Conservation (phyloP, 176 grass and related monocot genomes). For the Miscanthus lutarioriparius region DNA sequence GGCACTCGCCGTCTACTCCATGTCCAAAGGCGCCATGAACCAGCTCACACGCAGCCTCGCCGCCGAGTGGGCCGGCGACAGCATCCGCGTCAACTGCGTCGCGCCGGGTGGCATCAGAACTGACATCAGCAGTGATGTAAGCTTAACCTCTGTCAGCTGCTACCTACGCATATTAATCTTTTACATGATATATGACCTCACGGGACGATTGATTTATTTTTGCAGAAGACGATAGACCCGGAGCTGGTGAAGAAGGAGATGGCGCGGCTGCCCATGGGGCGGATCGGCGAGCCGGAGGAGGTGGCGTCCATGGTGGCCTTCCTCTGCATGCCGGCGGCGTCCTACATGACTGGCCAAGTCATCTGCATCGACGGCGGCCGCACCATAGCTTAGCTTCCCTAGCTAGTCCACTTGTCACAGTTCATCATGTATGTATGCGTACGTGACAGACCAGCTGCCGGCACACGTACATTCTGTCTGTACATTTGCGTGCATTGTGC, state of each 20-base stretch:
- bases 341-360: conserved; percentile 47
- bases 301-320: conserved; percentile 38
- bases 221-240: conserved; percentile 23
- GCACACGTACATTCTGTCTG: not conserved
- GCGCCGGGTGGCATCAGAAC: conserved; percentile 32
- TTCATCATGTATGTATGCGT: not conserved
- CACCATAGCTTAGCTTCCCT: not conserved
- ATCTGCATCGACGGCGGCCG: conserved; percentile 46
- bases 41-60: conserved; percentile 42
- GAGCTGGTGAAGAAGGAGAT: conserved; percentile 23
- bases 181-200: no score
- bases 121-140: conserved; percentile 14
- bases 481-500: not conserved
- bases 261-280: conserved; percentile 9
- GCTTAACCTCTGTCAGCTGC: no score
- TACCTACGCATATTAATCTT: no score
- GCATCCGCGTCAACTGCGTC: conserved; percentile 44
- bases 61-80: conserved; percentile 9
- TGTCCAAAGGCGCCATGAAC: conserved; percentile 40
- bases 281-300: conserved; percentile 36
- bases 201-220: no score
- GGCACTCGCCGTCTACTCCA: conserved; percentile 1
- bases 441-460: not conserved
- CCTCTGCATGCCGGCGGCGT: conserved; percentile 47
- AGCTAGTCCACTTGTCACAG: not conserved